Conservation (phyloP, 345 rosid genomes). For the Anacardium occidentale region DNA sequence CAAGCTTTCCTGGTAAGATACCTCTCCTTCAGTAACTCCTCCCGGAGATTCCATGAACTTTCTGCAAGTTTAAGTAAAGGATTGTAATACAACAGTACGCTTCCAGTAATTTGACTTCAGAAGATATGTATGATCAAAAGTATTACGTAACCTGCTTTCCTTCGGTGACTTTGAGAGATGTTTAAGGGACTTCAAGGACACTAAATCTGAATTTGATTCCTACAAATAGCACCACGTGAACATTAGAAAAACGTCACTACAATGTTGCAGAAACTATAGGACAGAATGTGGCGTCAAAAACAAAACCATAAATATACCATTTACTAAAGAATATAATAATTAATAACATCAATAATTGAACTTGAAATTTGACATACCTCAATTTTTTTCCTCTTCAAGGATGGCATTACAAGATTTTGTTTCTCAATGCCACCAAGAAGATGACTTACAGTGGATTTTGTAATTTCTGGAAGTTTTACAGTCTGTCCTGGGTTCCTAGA, state of each 20-base stretch:
- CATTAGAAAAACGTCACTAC: not conserved
- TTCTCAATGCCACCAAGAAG: conserved; percentile 35
- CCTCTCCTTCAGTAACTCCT: conserved; percentile 45
- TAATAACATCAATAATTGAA: not conserved
- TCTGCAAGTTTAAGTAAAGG: conserved; percentile 35
- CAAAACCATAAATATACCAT: not conserved
- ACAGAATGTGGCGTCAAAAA: conserved; percentile 18
- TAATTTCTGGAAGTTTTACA: conserved; percentile 27
- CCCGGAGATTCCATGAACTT: conserved; percentile 28
- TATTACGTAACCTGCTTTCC: conserved; percentile 53
- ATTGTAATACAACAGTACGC: conserved; percentile 9
- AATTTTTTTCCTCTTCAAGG: conserved; percentile 66
- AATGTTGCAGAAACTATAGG: not conserved
- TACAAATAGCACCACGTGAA: conserved; percentile 26
- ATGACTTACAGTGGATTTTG: conserved; percentile 23
- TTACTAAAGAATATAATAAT: not conserved
- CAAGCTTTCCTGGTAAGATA: conserved; percentile 20
- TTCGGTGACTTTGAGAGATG: conserved; percentile 55
- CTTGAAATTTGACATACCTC: conserved; percentile 40
- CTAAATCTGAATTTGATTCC: conserved; percentile 41
- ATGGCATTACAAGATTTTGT: conserved; percentile 32
- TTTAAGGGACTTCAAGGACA: conserved; percentile 48
- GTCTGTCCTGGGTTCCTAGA: conserved; percentile 33
- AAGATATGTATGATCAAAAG: conserved; percentile 6
- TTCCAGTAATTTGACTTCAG: conserved; percentile 4